phyloP scores from a whole-genome alignment of 1,284 basidiomycete species.

The Athelia sp. region DNA sequence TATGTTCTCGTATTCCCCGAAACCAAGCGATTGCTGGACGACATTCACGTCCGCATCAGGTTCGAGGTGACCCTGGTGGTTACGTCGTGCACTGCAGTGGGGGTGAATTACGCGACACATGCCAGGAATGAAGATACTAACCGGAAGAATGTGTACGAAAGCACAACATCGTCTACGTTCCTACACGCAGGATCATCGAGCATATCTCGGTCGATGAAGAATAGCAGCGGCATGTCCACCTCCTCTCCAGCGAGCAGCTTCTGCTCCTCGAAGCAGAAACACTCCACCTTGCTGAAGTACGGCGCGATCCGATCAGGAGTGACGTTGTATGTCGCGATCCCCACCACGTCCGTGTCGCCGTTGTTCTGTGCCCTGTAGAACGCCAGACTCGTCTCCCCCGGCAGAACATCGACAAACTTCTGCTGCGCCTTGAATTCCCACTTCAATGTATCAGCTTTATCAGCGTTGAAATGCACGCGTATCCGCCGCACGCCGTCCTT shows the following conservation, averaged over 20 bases:
- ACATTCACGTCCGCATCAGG: conserved; percentile 81
- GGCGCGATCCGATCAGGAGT: conserved; percentile 91
- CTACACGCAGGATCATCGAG: conserved; percentile 87
- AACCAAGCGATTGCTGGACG: conserved; percentile 75
- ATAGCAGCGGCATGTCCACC: conserved; percentile 96
- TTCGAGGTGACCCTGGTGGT: conserved; percentile 76
- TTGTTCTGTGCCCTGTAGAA: conserved; percentile 95
- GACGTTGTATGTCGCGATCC: conserved; percentile 98
- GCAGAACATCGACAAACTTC: conserved; percentile 85
- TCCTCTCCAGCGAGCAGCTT: conserved; percentile 93
- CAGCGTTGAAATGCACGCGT: conserved; percentile 95
- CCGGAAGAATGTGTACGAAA: conserved; percentile 98
- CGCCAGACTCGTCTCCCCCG: conserved; percentile 94
- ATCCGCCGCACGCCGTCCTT: conserved; percentile 53
- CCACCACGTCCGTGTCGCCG: conserved; percentile 86
- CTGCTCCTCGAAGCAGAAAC: conserved; percentile 99
- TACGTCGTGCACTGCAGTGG: conserved; percentile 65
- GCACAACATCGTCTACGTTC: conserved; percentile 85
- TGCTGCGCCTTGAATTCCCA: conserved; percentile 95
- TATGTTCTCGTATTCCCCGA: conserved; percentile 54
- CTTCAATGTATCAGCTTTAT: conserved; percentile 83
- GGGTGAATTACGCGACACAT: not conserved
- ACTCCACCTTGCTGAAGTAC: conserved; percentile 99
- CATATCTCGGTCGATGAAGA: conserved; percentile 98
- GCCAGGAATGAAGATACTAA: conserved; percentile 27